Evolutionary conservation across 2,329 filamentous ascomycete genomes (phyloP).

Genomic region (Penicillium sp.): DNA sequence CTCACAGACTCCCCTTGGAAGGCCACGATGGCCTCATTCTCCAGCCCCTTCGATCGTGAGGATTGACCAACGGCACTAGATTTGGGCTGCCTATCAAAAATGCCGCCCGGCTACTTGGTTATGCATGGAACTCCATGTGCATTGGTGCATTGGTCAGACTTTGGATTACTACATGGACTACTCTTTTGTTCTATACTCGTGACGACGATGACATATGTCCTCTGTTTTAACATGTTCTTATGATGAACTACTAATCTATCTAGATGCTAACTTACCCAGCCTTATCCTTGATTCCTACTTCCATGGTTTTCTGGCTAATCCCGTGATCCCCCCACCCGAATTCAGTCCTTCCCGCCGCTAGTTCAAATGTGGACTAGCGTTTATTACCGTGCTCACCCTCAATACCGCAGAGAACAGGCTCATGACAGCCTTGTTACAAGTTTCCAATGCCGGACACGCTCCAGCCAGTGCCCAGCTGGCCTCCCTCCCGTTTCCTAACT

Average conservation of each 20-base stretch:
- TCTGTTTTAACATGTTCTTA: background rate
- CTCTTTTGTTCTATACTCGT: background rate
- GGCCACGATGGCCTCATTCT: background rate
- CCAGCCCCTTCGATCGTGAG: background rate
- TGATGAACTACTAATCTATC: conserved; percentile 1
- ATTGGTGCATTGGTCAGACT: conserved; percentile 8
- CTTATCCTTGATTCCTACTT: background rate
- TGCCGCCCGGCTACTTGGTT: background rate
- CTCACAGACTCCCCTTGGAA: background rate
- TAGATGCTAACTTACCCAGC: background rate
- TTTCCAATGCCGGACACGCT: background rate
- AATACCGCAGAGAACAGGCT: background rate
- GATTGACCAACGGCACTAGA: background rate
- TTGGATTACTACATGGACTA: background rate
- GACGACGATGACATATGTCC: background rate
- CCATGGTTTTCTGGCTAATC: conserved; percentile 3
- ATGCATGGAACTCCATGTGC: conserved; percentile 3
- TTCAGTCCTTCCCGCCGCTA: conserved; percentile 14
- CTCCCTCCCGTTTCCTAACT: background rate
- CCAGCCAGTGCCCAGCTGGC: background rate
- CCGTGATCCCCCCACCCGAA: conserved; percentile 18
- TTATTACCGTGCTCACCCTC: background rate
- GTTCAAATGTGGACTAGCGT: conserved; percentile 3
- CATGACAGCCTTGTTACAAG: background rate
- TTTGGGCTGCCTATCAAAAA: background rate